Conservation (phyloP, 306 rosid genomes). For the Dryas octopetala region DNA sequence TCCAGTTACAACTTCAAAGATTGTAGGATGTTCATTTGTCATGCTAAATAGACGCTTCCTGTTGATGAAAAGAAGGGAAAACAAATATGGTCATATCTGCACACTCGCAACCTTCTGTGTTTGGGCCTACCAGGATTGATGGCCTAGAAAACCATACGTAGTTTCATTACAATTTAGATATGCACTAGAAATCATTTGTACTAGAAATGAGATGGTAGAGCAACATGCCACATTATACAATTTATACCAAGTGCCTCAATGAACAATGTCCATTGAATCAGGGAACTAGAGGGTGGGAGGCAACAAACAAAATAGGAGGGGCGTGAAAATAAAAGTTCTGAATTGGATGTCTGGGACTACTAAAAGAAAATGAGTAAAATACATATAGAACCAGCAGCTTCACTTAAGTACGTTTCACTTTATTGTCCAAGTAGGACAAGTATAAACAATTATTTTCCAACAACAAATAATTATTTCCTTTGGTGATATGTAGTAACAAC, state of each 20-base stretch:
- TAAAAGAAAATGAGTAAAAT: neutral
- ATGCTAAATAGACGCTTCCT: slow-evolving; percentile 58
- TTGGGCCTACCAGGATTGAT: neutral
- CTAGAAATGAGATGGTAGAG: neutral
- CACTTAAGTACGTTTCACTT: neutral
- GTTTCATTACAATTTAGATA: neutral
- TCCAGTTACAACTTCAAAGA: slow-evolving; percentile 58
- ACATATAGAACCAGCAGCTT: neutral
- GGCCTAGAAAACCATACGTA: neutral
- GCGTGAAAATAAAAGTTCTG: neutral
- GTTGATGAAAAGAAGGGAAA: slow-evolving; percentile 9
- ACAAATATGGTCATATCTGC: slow-evolving; percentile 6
- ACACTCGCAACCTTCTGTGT: neutral
- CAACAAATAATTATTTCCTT: neutral
- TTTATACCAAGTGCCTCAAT: neutral
- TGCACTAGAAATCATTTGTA: neutral
- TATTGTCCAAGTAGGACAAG: neutral
- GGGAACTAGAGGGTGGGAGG: neutral
- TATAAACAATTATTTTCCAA: neutral
- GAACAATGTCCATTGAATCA: neutral
- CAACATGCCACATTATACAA: neutral
- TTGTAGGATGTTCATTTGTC: slow-evolving; percentile 60
- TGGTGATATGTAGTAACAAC: neutral
- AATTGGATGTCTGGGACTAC: neutral
- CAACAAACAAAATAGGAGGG: neutral